Evolutionary conservation across 495 filamentous ascomycete genomes (phyloP), one percentile per base, ranked within the genome.

Genomic region (Tetracladium setigerum): DNA sequence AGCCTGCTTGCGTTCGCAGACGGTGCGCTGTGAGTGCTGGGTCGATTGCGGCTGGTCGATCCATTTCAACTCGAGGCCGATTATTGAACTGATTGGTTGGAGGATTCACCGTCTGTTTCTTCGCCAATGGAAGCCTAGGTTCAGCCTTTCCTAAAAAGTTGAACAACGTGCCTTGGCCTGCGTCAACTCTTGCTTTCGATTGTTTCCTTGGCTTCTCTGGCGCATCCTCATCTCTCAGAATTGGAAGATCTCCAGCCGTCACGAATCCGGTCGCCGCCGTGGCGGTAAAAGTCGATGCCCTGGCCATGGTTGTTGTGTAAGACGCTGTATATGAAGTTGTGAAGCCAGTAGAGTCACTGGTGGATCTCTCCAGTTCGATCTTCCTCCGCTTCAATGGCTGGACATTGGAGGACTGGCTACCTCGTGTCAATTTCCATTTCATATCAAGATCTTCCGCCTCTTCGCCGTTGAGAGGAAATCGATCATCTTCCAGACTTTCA

Each of bases 381-480:
- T 52, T 51, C 37, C 49, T 46, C 30, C 60, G 47, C 40, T 58
- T 63, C 17, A 47, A 59, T 59, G 44, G 56, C 62, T 33, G 65
- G 47, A 30, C 57, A 52, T 49, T 60, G 59, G 37, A 57, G 40
- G 62, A 64, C 71, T 71, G 34, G 58, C 54, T 41, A 13, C 50
- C 47, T 17, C 13, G 16, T 19, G 33, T 41, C 4, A n/a, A 40
- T 55, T 62, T 30, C 49, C 58, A 45, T 56, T 27, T 39, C 12
- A 47, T 19, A 33, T 49, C 14, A 35, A 30, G 67, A 57, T 69
- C 71, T 56, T 30, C 55, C 54, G 39, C 64, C 49, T 52, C 64
- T 6, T 41, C 66, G 19, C 82, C 81, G 38, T 73, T 73, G 1
- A 78, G 53, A 3, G 83, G 80, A 70, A 79, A 87, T 22, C 71